Evolutionary conservation across 2,329 filamentous ascomycete genomes (phyloP), one percentile per base, ranked within the genome.

Genomic region (Arthrobotrys sphaeroides): DNA sequence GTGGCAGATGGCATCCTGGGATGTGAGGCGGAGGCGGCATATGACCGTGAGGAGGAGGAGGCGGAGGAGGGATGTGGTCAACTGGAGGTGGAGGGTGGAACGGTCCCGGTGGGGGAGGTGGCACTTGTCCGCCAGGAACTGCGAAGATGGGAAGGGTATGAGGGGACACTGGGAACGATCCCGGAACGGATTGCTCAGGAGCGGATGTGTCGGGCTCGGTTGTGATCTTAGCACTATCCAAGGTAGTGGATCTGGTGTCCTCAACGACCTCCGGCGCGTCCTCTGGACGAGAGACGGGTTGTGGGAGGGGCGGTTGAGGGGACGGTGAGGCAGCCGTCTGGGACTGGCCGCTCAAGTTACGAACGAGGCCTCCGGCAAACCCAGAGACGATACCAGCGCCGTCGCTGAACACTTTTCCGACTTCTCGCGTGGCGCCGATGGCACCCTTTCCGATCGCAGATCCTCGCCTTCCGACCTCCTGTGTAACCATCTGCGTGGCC

Each of bases 341-440:
- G 53, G 73, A 53, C 28, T 68, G 62, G n/a, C 47, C 51, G 47
- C 65, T 70, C 43, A 76, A 40, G 43, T 76, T 76, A 45, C 73
- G 64, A 31, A 76, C 73, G 2, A 76, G 53, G 13, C 73, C 73
- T 28, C 65, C 65, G 20, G 73, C 65, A 42, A 76, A 70, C 18
- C 73, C 73, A 12, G 65, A 43, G 4, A 76, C 73, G 20, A 76
- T 33, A 40, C 66, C 73, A 12, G 73, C 73, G 12, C 73, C 76
- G 16, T 78, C 73, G 47, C 77, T 73, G 18, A 78, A 59, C 4
- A 77, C 77, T 57, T 59, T 79, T 31, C 73, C 75, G 45, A 79
- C 78, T 40, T 78, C 79, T 26, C 72, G 73, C 22, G 62, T 77
- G 16, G 78, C 78, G n/a, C 73, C 77, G n/a, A 70, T 66, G 40